A percentile compares a stretch with the other conserved stretches of the same genome.
These are phyloP conservation scores for Pythium aristosporum DNA, from an alignment of 352 stramenopile genomes.

Conservation along the genomic window DNA sequence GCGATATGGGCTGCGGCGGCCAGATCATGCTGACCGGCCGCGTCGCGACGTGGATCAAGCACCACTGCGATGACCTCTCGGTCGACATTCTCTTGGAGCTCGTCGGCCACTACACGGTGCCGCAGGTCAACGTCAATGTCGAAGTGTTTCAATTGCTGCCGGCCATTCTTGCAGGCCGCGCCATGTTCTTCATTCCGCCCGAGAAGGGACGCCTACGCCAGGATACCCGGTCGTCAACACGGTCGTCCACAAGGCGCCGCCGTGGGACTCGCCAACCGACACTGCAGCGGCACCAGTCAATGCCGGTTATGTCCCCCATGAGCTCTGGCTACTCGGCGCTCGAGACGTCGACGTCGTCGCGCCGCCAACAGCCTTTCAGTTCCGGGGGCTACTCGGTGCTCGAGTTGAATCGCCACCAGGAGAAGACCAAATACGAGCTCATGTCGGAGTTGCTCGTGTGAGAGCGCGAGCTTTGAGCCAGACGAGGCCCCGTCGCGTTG, in stretches of 20 bases:
- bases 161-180: slow-evolving; percentile 9
- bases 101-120: slow-evolving; percentile 35
- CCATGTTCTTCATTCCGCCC: slow-evolving; percentile 9
- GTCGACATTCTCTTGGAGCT: slow-evolving; percentile 30
- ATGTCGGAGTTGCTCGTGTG: not conserved
- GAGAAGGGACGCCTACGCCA: slow-evolving; percentile 14
- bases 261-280: not conserved
- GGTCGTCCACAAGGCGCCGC: not conserved
- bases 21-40: slow-evolving; percentile 33
- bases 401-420: slow-evolving; percentile 1
- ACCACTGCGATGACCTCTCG: slow-evolving; percentile 18
- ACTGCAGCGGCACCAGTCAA: slow-evolving; percentile 13
- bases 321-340: slow-evolving; percentile 2
- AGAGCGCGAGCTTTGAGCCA: not conserved
- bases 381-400: slow-evolving; percentile 4
- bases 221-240: slow-evolving; percentile 5
- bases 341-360: not conserved
- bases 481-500: too few relatives aligned
- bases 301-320: slow-evolving; percentile 15
- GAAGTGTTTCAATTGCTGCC: slow-evolving; percentile 48
- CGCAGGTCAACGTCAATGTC: slow-evolving; percentile 39
- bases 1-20: slow-evolving; percentile 29
- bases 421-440: not conserved
- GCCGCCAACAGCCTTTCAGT: slow-evolving; percentile 1
- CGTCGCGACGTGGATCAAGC: slow-evolving; percentile 31